Base-by-base conservation (phyloP, 2,329 filamentous ascomycete species). In the Alternaria angustiovoidea region DNA sequence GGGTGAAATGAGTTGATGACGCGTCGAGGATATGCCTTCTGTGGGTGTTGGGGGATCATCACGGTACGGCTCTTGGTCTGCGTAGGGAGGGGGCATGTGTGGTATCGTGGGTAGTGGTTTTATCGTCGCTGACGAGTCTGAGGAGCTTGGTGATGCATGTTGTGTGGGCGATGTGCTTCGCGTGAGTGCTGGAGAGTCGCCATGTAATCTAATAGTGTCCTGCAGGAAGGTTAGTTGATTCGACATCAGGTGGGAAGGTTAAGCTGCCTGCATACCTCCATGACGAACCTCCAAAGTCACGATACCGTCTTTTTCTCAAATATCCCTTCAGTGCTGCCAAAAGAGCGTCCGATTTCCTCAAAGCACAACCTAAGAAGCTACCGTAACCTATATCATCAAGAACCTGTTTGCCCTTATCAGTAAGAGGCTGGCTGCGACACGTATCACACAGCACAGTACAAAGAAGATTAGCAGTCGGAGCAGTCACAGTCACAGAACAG, bases 31-130 rank as follows among this genome's bases (percentile, higher is more conserved):
- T 57, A 42, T 7, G 38, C 39, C 5, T 20, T 26, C n/a, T 43
- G 38, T 11, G 18, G 39, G 57, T 30, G 49, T 42, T 41, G 36
- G 30, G 4, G 62, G 58, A 9, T 64, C 62, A 24, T 64, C 62
- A 47, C 42, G 62, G 34, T 64, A 62, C 7, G 55, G 55, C 30
- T 47, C 34, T 11, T 36, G 36, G 14, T 52, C 36, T 39, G 38
- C 32, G 22, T 62, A 59, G n/a, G 55, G 36, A n/a, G 59, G 49
- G 47, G 51, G 36, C 14, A 38, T 18, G 12, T 44, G 43, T 24
- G 43, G 48, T 20, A 46, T 53, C 18, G 56, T 32, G 26, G 47
- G 56, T 32, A 62, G 36, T 22, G 34, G 56, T 26, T 59, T 62
- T 30, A 48, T 48, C 12, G 56, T 51, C 18, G 28, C 32, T 44